Base-by-base conservation (phyloP, 306 rosid genomes). In the Cucurbita moschata region DNA sequence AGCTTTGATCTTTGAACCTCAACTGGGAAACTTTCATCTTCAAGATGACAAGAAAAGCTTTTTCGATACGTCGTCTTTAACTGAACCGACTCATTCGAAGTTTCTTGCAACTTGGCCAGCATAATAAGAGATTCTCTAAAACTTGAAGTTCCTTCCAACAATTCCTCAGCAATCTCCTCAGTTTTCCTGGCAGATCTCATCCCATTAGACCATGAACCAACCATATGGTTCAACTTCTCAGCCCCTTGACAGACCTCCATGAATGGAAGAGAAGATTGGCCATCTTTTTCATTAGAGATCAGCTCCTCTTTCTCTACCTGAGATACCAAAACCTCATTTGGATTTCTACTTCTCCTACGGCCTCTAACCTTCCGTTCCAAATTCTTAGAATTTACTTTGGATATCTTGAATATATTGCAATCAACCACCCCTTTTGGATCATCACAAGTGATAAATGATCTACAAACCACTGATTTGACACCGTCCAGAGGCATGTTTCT, bases 381-480 rank as follows among this genome's bases (percentile, higher is more conserved):
- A 73, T 86, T 81, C 63, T 80, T 77, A 71, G 81, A 80, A 80
- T 26, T 71, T 15, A 77, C 78, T 85, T 84, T 86, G 85, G 80
- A 77, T 83, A 72, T 94, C 80, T 86, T 90, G 56, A 84, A 82
- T 74, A 81, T 68, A 76, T 85, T 86, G 78, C 97, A 94, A 60
- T 88, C 89, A 55, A 91, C 91, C 46, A 91, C 96, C 26, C 97
- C 99, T 78, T 84, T 89, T 80, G 96, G 97, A 83, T 94, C 92
- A 66, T 89, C 88, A 85, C 99, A 94, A 73, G 91, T 80, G 81
- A 91, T 77, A 81, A 91, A 86, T 56, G 97, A 84, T 79, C 85
- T 91, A 78, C 86, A 94, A 77, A 86, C 86, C 76, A 83, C 83
- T 84, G 82, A 84, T 83, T 62, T 86, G 15, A 78, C 67, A 75